phyloP scores from a whole-genome alignment of 1,139 yeast genomes.

The Arxiozyma slooffiae region DNA sequence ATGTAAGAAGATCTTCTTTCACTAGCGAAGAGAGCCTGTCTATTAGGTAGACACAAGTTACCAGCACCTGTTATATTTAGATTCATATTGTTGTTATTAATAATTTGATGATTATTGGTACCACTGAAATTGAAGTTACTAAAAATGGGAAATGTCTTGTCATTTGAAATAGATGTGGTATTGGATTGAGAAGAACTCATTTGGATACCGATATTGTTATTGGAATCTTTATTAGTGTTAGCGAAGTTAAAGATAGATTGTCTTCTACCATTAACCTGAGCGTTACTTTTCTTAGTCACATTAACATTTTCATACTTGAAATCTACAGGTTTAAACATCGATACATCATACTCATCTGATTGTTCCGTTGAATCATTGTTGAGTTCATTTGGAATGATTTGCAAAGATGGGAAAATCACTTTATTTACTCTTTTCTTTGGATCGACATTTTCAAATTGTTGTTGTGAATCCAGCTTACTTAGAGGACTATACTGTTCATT shows the following conservation, averaged over 20 bases:
- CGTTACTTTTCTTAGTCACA: too few relatives aligned
- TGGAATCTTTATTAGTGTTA: background rate
- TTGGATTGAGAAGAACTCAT: background rate
- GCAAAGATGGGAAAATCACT: background rate
- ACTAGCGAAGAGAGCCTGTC: conserved; percentile 5
- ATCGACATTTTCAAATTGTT: background rate
- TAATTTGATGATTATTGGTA: conserved; percentile 4
- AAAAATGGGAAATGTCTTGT: background rate
- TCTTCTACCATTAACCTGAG: conserved; percentile 6
- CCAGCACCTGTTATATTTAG: conserved; percentile 2
- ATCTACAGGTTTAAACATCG: background rate
- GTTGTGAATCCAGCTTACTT: background rate
- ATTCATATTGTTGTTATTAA: background rate
- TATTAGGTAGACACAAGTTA: background rate
- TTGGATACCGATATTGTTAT: background rate
- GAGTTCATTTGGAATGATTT: background rate
- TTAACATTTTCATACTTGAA: background rate
- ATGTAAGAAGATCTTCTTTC: conserved; percentile 29
- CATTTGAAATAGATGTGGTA: background rate
- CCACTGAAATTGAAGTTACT: conserved; percentile 3
- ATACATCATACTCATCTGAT: background rate
- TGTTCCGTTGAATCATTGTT: background rate
- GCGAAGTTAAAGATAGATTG: conserved; percentile 11
- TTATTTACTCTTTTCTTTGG: background rate
- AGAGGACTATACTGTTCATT: background rate